Conservation (phyloP, 345 rosid species). For the Camelina sativa region DNA sequence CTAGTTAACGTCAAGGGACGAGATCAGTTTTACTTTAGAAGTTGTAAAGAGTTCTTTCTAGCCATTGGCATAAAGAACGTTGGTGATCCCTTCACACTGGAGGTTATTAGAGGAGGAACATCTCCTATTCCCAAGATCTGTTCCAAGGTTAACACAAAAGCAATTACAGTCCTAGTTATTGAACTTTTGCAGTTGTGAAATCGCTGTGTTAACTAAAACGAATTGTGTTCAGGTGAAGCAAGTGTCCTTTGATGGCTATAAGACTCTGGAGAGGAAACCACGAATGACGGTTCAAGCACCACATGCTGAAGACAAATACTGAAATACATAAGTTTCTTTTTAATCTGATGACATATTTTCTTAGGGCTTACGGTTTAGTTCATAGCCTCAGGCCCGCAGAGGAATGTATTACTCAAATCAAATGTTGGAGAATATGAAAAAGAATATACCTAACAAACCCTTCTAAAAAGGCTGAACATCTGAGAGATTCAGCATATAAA, state of each 20-base stretch:
- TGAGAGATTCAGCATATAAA: too few species aligned
- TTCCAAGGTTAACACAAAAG: slow-evolving; percentile 32
- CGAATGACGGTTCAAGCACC: not conserved
- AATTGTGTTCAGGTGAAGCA: slow-evolving; percentile 21
- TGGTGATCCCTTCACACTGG: slow-evolving; percentile 37
- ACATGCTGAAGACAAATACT: slow-evolving; percentile 23
- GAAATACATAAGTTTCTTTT: too few species aligned
- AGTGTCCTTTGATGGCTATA: slow-evolving; percentile 5
- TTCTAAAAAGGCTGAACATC: too few species aligned
- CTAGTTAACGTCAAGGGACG: slow-evolving; percentile 35
- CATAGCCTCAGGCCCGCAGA: too few species aligned
- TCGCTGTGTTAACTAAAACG: not conserved
- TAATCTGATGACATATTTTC: too few species aligned
- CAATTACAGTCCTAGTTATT: not conserved
- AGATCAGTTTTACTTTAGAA: slow-evolving; percentile 32
- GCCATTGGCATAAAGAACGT: slow-evolving; percentile 26
- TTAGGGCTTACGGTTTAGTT: too few species aligned
- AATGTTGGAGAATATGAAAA: too few species aligned
- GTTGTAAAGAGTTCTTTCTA: slow-evolving; percentile 6
- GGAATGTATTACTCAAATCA: too few species aligned
- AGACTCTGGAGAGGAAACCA: not conserved
- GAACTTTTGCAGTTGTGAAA: not conserved
- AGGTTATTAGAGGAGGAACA: slow-evolving; percentile 33
- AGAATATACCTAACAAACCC: too few species aligned
- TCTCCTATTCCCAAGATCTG: slow-evolving; percentile 30